Evolutionary conservation across 345 rosid genomes (phyloP), one percentile per base, ranked within the genome.

Genomic region (Aquilaria yunnanensis): DNA sequence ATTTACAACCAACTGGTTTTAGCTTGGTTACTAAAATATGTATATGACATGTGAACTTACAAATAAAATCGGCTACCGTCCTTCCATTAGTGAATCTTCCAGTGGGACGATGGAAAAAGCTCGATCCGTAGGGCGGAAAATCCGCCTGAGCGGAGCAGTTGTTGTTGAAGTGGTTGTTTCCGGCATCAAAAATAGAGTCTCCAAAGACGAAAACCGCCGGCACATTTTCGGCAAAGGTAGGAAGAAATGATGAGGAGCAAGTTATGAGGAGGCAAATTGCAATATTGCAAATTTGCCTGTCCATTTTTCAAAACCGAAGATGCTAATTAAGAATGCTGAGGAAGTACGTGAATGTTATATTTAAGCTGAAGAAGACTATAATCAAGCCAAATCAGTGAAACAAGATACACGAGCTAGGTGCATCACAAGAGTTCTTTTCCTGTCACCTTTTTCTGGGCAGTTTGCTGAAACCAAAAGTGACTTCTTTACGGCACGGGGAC

Each of bases 11-110:
- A 16, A 16, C 23, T 16, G 23, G 23, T 16, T 16, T 16, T 16
- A 16, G 23, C 23, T 16, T 16, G 23, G 23, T 16, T 14, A 50
- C 12, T n/a, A 8, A 12, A 12, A 34, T 9, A 16, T 47, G 14
- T 41, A n/a, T 16, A 14, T n/a, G 29, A 48, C 32, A 4, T 6
- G 33, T 11, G 3, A 12, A 56, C 71, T 72, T 54, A 81, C 89
- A 76, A 23, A 85, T 67, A 62, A 88, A 88, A 74, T 88, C 96
- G 16, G 75, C 78, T 9, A 83, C 84, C 3, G 82, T 85, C 72
- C 86, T 77, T 56, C 89, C 96, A 51, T 85, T 81, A 34, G 91
- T 88, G 77, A 88, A 88, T 67, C 91, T 75, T 8, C 96, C 89
- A 8, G 89, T 88, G 9, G 91, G 91, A 34, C 30, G 77, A 75